Base-by-base conservation (phyloP, 331 rosid genomes). In the Arachis monticola region DNA sequence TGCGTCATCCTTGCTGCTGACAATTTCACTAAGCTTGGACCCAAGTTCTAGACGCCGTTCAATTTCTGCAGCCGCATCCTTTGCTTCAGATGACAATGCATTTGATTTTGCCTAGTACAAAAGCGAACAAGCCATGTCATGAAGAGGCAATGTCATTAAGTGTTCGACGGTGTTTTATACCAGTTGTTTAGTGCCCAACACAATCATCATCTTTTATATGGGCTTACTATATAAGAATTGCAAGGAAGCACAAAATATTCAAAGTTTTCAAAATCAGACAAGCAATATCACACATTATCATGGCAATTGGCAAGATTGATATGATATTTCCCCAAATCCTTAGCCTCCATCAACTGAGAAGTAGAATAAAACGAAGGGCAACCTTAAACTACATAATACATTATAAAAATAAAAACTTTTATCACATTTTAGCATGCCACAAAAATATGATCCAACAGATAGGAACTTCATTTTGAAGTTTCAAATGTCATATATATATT, bases 1-100 rank as follows among this genome's bases (percentile, higher is more conserved):
- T 27, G 72, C 90, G 64, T 92, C 99, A 74, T 88, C 92, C 81
- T 86, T 80, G 82, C 65, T 84, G 66, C 63, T 82, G 72, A 88
- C 79, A 60, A 88, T 75, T 75, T 92, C 93, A 83, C 97, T 94
- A 61, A 92, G 96, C 85, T 88, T 92, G 42, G 91, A 90, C 75
- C 99, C 99, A 77, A 94, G 86, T 72, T 85, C 92, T 83, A 92
- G 87, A 31, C 96, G 94, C 10, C 8, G 45, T 57, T 88, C 97
- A 74, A 94, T 88, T 78, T 88, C 91, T 53, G 86, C 77, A 30
- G 97, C 99, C 14, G 99, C 94, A 60, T 84, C 90, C 79, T 86
- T 94, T 58, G 99, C 96, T 70, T 90, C 88, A 35, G 93, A 67
- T 65, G 99, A 92, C 76, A 94, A 77, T 53, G 72, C 56, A 79